phyloP scores from a whole-genome alignment of 140 eudicot genomes.

The Oenanthe javanica region DNA sequence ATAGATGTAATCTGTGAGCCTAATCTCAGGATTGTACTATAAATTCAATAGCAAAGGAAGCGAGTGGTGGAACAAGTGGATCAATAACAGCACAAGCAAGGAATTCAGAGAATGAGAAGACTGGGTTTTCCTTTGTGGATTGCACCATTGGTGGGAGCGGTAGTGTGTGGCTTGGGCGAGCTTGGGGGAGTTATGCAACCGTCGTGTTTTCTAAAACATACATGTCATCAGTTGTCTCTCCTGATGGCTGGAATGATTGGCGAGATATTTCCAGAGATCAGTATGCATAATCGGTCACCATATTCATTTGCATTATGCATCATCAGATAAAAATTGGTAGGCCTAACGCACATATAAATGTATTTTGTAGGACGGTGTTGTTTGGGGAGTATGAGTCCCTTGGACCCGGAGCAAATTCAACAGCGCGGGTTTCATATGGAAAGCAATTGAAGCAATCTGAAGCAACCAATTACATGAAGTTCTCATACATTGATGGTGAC shows the following conservation, averaged over 20 bases:
- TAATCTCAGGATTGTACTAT: conserved; percentile 51
- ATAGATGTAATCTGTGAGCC: background rate
- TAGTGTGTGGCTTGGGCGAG: conserved; percentile 85
- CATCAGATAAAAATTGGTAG: background rate
- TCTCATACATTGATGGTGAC: conserved; percentile 68
- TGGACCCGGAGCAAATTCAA: conserved; percentile 58
- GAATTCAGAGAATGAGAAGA: conserved; percentile 42
- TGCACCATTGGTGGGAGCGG: conserved; percentile 73
- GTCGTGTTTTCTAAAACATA: conserved; percentile 58
- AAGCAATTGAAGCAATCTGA: conserved; percentile 52
- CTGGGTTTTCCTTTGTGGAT: conserved; percentile 70
- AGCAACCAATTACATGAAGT: conserved; percentile 48
- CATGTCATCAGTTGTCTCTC: conserved; percentile 62
- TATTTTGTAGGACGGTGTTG: conserved; percentile 50
- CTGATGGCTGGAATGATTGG: conserved; percentile 97
- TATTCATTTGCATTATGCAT: background rate
- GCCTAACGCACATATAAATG: background rate
- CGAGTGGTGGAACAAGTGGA: conserved; percentile 48
- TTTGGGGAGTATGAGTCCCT: conserved; percentile 68
- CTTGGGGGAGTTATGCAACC: conserved; percentile 85
- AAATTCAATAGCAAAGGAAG: conserved; percentile 59
- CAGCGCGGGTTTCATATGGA: conserved; percentile 45
- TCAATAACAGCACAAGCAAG: conserved; percentile 77
- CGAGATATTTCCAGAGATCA: conserved; percentile 57
- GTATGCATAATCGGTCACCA: conserved; percentile 27